Conservation (phyloP, 768 basidiomycete genomes). For the Amanita subjunquillea region DNA sequence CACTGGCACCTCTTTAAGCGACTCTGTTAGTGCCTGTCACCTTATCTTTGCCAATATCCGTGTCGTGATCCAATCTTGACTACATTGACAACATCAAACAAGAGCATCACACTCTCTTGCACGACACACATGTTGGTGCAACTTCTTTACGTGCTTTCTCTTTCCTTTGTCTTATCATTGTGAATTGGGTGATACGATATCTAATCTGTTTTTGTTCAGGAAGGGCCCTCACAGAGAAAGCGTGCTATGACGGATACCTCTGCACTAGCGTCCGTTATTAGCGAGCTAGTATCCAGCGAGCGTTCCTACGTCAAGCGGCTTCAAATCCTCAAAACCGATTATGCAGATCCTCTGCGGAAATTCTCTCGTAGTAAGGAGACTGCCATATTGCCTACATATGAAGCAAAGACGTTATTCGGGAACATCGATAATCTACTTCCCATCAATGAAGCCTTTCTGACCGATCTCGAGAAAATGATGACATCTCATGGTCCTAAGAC, state of each 20-base stretch:
- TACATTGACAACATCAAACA: not conserved
- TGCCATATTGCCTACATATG: slow-evolving; percentile 79
- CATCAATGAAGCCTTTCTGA: slow-evolving; percentile 82
- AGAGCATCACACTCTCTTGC: not conserved
- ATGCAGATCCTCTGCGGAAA: slow-evolving; percentile 82
- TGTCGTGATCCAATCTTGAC: not conserved
- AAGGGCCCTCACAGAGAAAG: slow-evolving; percentile 34
- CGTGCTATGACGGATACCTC: slow-evolving; percentile 56
- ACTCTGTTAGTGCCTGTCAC: slow-evolving; percentile 29
- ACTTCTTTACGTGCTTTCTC: not conserved
- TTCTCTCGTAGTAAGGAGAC: slow-evolving; percentile 82
- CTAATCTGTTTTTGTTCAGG: slow-evolving; percentile 15
- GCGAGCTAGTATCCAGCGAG: slow-evolving; percentile 85
- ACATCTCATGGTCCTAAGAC: slow-evolving; percentile 43
- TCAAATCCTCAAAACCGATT: slow-evolving; percentile 73
- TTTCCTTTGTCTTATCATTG: not conserved
- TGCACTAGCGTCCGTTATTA: slow-evolving; percentile 63
- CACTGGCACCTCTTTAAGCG: slow-evolving; percentile 24
- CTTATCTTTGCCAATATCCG: not conserved
- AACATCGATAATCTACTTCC: slow-evolving; percentile 86
- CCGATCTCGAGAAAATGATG: slow-evolving; percentile 74
- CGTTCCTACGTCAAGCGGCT: slow-evolving; percentile 81
- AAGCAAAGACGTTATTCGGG: slow-evolving; percentile 89
- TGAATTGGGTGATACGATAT: not conserved
- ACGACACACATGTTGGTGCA: slow-evolving; percentile 5